Conservation (phyloP, 179 eudicot species). For the Beta lomatogona region DNA sequence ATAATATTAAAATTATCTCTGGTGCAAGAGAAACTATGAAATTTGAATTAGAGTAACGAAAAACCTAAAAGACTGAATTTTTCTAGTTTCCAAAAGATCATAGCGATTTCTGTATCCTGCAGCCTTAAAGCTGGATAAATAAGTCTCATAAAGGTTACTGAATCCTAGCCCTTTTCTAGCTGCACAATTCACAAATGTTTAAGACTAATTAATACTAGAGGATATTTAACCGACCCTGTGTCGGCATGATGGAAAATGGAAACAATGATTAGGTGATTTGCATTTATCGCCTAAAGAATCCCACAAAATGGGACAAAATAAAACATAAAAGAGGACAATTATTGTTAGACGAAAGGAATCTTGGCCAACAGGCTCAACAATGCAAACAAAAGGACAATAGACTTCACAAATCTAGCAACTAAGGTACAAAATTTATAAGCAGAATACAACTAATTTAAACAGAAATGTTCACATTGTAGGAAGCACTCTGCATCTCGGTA, state of each 20-base stretch:
- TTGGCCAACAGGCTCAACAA: constrained; percentile 1
- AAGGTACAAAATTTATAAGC: not conserved
- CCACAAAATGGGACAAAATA: not conserved
- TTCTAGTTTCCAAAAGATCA: not conserved
- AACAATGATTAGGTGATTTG: not conserved
- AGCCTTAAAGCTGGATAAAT: not conserved
- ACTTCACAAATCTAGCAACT: constrained; percentile 2
- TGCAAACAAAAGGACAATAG: constrained; percentile 1
- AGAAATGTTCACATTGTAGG: not conserved
- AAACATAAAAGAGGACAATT: not conserved
- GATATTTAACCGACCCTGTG: not conserved
- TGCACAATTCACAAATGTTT: not conserved
- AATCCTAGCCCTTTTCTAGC: not conserved
- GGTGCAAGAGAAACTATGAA: no score
- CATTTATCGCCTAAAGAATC: not conserved
- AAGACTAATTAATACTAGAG: not conserved
- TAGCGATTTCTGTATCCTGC: not conserved
- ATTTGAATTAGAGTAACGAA: no score
- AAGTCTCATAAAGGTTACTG: not conserved
- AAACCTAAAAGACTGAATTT: not conserved
- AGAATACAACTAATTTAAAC: not conserved
- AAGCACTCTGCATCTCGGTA: not conserved
- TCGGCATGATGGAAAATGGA: not conserved
- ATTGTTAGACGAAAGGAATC: not conserved
- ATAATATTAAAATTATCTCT: not conserved